Base-by-base conservation (phyloP, 305 asterid genomes). In the Fraxinus angustifolia region DNA sequence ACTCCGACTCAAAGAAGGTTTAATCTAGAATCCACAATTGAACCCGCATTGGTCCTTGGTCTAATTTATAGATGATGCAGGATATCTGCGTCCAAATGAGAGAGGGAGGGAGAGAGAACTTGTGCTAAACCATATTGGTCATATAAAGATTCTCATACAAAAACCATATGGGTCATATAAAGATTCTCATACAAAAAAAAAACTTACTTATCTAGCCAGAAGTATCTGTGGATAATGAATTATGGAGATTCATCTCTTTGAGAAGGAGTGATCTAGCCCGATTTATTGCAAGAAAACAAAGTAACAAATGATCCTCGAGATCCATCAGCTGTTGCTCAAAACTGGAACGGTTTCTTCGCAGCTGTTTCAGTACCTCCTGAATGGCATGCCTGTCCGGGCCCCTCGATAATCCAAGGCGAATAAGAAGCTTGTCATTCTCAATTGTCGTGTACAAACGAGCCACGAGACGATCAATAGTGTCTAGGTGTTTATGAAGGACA, bases 251-350 rank as follows among this genome's bases (percentile, higher is more conserved):
- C 33, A 93, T 84, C 88, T 90, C 93, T 30, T 88, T 81, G 48
- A 95, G 92, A 56, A 95, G 96, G 77, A 86, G 89, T 2, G 90
- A 68, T 35, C 99, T 85, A 2, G 97, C 94, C 42, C 91, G 89
- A 81, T 92, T 95, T 73, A 93, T 92, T 12, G 97, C 93, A 79
- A 90, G 86, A 83, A 94, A 89, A 83, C 97, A 91, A 40, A 95
- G 86, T 85, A 92, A 90, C 80, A 95, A 79, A 87, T 93, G 98
- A 83, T 95, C 96, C 84, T 94, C 94, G 33, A 95, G 97, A 85
- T 90, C 96, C 75, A 53, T 77, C 31, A 95, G 90, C 85, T 91
- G 96, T 73, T 90, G 89, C 28, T 83, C 78, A 77, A 91, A 88
- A 83, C 75, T 85, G 48, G 89, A 67, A 67, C 89, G 96, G 65